Percentiles rank a stretch among this genome's conserved stretches.
Evolutionary conservation across 306 rosid species (phyloP).

Genomic region (Glycine tomentella): DNA sequence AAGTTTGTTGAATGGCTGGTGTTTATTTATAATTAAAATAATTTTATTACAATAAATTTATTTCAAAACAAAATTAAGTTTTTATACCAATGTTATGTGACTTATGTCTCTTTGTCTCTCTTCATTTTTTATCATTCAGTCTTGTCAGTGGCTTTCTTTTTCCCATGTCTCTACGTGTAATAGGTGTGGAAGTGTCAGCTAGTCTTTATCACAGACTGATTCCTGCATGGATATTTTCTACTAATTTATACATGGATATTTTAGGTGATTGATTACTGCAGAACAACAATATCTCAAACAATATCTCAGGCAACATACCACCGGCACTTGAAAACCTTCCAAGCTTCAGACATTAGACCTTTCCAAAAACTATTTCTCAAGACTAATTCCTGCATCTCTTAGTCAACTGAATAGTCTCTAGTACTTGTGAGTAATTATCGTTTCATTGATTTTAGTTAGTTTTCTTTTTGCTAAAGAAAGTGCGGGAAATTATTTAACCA

Average conservation of each 20-base stretch:
- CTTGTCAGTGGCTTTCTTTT: not conserved
- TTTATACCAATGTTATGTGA: not conserved
- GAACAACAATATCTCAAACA: too few species aligned
- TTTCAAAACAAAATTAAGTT: not conserved
- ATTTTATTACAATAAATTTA: too few species aligned
- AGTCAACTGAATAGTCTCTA: constrained; percentile 72
- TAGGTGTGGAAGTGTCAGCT: constrained; percentile 8
- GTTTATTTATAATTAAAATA: too few species aligned
- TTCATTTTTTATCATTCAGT: not conserved
- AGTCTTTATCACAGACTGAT: not conserved
- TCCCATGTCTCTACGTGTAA: constrained; percentile 5
- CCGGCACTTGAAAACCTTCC: constrained; percentile 72
- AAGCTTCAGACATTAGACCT: constrained; percentile 91
- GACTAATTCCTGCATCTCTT: constrained; percentile 67
- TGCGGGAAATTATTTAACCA: constrained; percentile 42
- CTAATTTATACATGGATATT: too few species aligned
- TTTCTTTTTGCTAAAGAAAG: constrained; percentile 47
- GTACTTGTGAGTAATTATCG: constrained; percentile 72
- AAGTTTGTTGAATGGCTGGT: too few species aligned
- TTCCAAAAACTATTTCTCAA: constrained; percentile 79
- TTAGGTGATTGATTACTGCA: constrained; percentile 89
- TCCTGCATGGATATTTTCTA: too few species aligned
- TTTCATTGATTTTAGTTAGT: constrained; percentile 27
- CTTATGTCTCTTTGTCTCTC: not conserved
- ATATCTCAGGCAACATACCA: constrained; percentile 84